Evolutionary conservation across 208 protist genomes (phyloP).

Genomic region (Herpetomonas samuelpessoai): DNA sequence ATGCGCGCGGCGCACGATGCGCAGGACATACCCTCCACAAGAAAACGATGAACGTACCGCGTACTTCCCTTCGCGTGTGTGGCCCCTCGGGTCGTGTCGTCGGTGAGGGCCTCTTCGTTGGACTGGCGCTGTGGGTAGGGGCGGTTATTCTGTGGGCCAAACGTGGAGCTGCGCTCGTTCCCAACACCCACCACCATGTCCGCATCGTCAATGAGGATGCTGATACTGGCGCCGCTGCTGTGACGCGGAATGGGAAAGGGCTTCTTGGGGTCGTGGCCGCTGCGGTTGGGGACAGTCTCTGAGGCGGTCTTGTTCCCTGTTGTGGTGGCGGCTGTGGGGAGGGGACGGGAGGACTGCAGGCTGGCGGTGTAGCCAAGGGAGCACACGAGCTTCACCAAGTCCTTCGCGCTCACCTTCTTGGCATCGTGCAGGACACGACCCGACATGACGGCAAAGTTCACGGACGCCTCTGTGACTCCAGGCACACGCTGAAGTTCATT

Average conservation of each 20-base stretch:
- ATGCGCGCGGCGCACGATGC: slow-evolving; percentile 57
- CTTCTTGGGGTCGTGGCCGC: background rate
- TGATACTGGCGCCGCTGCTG: background rate
- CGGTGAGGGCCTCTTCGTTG: too few species aligned
- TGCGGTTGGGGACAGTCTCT: background rate
- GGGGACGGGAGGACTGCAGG: background rate
- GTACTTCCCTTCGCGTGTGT: too few species aligned
- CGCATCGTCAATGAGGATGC: background rate
- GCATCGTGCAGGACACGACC: slow-evolving; percentile 41
- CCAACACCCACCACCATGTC: background rate
- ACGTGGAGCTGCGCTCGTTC: background rate
- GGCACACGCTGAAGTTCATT: slow-evolving; percentile 24
- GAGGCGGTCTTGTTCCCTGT: too few species aligned
- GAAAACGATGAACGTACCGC: slow-evolving; percentile 2
- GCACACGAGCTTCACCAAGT: slow-evolving; percentile 21
- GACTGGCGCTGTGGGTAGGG: background rate
- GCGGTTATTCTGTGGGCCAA: too few species aligned
- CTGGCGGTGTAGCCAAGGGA: slow-evolving; percentile 31
- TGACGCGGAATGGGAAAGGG: too few species aligned
- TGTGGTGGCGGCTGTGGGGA: too few species aligned
- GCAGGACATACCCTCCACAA: slow-evolving; percentile 72
- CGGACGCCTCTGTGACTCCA: slow-evolving; percentile 43
- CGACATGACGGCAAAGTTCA: slow-evolving; percentile 80
- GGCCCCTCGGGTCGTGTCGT: background rate
- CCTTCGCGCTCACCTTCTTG: slow-evolving; percentile 15